Percentiles rank a stretch among this genome's conserved stretches.
Evolutionary conservation across 2,329 filamentous ascomycete species (phyloP).

Genomic region (Penicillium verrucosum): DNA sequence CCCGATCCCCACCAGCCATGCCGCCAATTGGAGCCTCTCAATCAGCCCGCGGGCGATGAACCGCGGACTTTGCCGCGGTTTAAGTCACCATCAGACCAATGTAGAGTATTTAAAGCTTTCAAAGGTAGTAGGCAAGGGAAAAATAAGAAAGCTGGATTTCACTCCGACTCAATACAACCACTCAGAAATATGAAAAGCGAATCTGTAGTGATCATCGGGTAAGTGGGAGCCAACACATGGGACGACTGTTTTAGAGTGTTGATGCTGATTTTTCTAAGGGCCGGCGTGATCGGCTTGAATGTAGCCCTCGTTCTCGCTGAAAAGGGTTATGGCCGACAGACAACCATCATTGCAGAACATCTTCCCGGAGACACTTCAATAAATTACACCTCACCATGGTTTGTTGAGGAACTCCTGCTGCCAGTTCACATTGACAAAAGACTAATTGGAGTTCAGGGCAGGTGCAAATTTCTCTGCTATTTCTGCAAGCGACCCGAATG

Average conservation of each 20-base stretch:
- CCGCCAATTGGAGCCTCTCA: neutral
- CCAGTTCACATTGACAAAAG: neutral
- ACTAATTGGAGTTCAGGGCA: slow-evolving; percentile 28
- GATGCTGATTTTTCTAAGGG: neutral
- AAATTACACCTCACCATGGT: slow-evolving; percentile 45
- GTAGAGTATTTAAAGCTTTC: neutral
- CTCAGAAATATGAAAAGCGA: slow-evolving; percentile 1
- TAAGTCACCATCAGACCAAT: neutral
- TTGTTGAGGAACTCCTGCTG: neutral
- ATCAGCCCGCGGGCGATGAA: neutral
- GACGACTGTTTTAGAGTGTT: neutral
- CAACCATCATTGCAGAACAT: slow-evolving; percentile 42
- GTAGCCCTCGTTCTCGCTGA: slow-evolving; percentile 3
- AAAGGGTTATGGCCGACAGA: neutral
- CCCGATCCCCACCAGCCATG: neutral
- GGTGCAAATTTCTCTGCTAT: slow-evolving; percentile 48
- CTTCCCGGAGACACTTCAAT: slow-evolving; percentile 41
- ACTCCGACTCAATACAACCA: neutral
- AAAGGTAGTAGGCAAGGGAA: neutral
- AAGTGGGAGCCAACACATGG: neutral
- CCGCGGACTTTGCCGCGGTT: slow-evolving; percentile 5
- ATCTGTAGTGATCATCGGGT: slow-evolving; percentile 3
- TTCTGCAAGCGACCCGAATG: slow-evolving; percentile 43
- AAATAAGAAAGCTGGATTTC: neutral
- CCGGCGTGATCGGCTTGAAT: slow-evolving; percentile 3